Percentiles rank a stretch among this genome's conserved stretches.
phyloP scores from a whole-genome alignment of 495 filamentous ascomycete genomes.

The Chaetomium tenue region DNA sequence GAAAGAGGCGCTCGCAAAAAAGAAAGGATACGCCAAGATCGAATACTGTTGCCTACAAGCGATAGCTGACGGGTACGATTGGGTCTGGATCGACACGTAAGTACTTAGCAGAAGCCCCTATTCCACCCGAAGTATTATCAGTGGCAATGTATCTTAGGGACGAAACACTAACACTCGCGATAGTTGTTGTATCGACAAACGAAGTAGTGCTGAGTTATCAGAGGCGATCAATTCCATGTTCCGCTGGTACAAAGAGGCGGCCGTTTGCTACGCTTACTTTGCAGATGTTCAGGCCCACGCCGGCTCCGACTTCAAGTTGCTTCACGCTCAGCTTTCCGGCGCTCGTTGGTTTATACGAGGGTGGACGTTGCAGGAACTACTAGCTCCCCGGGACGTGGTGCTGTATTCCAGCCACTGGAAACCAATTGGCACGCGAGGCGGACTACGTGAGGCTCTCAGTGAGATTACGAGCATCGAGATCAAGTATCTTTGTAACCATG shows the following conservation, averaged over 20 bases:
- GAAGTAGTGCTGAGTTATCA: conserved; percentile 40
- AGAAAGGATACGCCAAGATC: too few relatives aligned
- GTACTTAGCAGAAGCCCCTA: too few relatives aligned
- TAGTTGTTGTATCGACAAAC: conserved; percentile 39
- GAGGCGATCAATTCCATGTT: conserved; percentile 44
- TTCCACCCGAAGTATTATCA: too few relatives aligned
- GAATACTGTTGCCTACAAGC: too few relatives aligned
- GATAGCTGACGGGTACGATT: too few relatives aligned
- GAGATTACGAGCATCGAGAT: background rate
- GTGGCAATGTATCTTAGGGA: too few relatives aligned
- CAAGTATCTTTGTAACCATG: background rate
- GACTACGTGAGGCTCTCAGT: background rate
- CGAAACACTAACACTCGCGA: background rate
- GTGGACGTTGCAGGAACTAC: conserved; percentile 39
- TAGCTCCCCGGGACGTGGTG: conserved; percentile 27
- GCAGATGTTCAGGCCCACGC: conserved; percentile 13
- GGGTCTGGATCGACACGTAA: too few relatives aligned
- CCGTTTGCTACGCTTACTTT: conserved; percentile 29
- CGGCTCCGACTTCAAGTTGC: background rate
- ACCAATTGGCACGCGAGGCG: conserved; percentile 18
- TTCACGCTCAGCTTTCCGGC: background rate
- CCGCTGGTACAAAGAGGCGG: conserved; percentile 23
- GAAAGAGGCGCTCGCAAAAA: too few relatives aligned
- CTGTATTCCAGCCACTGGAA: conserved; percentile 28
- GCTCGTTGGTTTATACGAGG: conserved; percentile 42